phyloP scores from a whole-genome alignment of 352 stramenopile genomes.

The Pythium folliculosum region DNA sequence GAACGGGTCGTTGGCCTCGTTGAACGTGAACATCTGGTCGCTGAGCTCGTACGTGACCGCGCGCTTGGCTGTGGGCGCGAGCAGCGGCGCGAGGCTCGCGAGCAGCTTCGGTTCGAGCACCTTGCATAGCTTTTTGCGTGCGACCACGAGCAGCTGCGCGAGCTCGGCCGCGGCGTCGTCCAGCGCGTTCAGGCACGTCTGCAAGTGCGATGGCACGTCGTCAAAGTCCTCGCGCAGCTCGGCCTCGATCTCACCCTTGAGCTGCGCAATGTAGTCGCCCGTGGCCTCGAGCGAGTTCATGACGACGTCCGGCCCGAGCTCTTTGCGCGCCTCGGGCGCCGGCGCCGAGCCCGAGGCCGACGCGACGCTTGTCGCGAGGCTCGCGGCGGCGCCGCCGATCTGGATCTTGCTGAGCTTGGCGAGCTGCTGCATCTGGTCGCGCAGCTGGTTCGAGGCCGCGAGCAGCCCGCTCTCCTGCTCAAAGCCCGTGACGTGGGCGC shows the following conservation, averaged over 20 bases:
- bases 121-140: constrained; percentile 75
- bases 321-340: constrained; percentile 47
- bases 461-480: constrained; percentile 57
- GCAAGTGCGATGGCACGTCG: constrained; percentile 71
- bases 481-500: constrained; percentile 51
- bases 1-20: constrained; percentile 89
- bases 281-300: constrained; percentile 84
- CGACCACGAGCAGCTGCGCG: constrained; percentile 62
- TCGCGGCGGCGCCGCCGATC: constrained; percentile 18
- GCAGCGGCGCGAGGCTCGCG: constrained; percentile 46
- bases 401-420: constrained; percentile 85
- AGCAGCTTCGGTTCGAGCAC: constrained; percentile 77
- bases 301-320: constrained; percentile 69
- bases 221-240: constrained; percentile 74
- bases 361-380: background rate
- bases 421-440: constrained; percentile 85
- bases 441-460: constrained; percentile 66
- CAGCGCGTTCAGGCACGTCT: constrained; percentile 68
- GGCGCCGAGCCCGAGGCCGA: constrained; percentile 17
- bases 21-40: constrained; percentile 85
- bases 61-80: constrained; percentile 46
- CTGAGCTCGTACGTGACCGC: constrained; percentile 79
- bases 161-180: constrained; percentile 76
- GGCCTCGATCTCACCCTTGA: constrained; percentile 74
- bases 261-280: constrained; percentile 75